Base-by-base conservation (phyloP, 179 eudicot species). In the Beta macrorhiza region DNA sequence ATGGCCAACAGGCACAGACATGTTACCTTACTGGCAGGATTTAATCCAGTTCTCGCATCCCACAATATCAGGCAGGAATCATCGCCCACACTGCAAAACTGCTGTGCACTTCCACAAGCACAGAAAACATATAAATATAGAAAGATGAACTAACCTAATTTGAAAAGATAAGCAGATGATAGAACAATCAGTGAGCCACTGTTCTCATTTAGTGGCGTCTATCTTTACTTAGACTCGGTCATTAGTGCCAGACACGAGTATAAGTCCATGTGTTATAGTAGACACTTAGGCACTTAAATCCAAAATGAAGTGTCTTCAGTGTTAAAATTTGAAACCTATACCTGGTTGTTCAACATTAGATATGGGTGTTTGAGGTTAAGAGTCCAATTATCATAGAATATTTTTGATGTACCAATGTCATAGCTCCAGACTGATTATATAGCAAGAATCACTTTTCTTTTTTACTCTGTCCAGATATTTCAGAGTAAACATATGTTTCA, bases 51-150 rank as follows among this genome's bases (percentile, higher is more conserved):
- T 89, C 99, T 89, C 61, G 98, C 91, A 84, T 96, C 99, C 99
- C 98, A 96, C 68, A 96, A 78, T 77, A 96, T 94, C 55, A 96
- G 92, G 86, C 99, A 92, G 47, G 98, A 92, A 90, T 96, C 99
- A 86, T 94, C 99, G 69, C 98, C 99, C 55, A 96, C 99, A 29
- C 97, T 94, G 80, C 98, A 96, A 82, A 94, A 96, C 83, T 92
- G 97, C 81, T 94, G 92, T 10, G 90, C 92, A 87, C 99, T 96
- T 74, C 83, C 87, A 80, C 29, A 86, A 78, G 82, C 52, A 81
- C 42, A 80, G 67, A 70, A 16, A 64, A 37, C 57, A 51, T 44
- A 55, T 76, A 68, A 82, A 57, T 71, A 85, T 22, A 74, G 51
- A 75, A 37, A 20, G 62, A 81, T 20, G 2, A 15, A 71, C 59